Evolutionary conservation across 441 rosid genomes (phyloP), one percentile per base, ranked within the genome.

Genomic region (Croton setiger): DNA sequence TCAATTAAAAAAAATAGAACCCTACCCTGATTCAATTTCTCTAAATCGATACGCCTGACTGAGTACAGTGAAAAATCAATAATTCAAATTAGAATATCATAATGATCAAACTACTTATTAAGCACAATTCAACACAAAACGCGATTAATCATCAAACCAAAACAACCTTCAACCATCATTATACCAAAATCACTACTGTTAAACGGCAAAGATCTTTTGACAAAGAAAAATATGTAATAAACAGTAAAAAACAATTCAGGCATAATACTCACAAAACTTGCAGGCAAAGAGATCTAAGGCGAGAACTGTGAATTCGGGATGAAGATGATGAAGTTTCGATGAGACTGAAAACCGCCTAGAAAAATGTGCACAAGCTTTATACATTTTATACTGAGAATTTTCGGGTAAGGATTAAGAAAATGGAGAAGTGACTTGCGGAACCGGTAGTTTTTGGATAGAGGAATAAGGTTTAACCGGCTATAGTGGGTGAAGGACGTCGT

Each of bases 391-490:
- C 0, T 11, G 21, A 27, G 31, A 37, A 31, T 62, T 53, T 54
- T 43, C 71, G 44, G 64, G 68, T 18, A 39, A 36, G 54, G 67
- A 57, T 66, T 18, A 39, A 36, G 54, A 65, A 57, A 74, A 70
- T 44, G 52, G 65, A 66, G 1, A 27, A 27, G 75, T 43, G 61
- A 83, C 88, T 74, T 74, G 85, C 39, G 33, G 70, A 17, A 67
- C 79, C 80, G 80, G 88, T 80, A 48, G 48, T 44, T 60, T 56
- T 5, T 23, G 17, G 23, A n/a, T 43, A 23, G 63, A 14, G 67
- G n/a, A 20, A 36, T 33, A 53, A 67, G 68, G n/a, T 39, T 59
- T 60, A 51, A 87, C 89, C 75, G 85, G 83, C 62, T 76, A 57
- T 66, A 37, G 47, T 31, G 67, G 83, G 85, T 87, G 7, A 72